Base-by-base conservation (phyloP, 2,329 filamentous ascomycete species). In the Apiospora marii region DNA sequence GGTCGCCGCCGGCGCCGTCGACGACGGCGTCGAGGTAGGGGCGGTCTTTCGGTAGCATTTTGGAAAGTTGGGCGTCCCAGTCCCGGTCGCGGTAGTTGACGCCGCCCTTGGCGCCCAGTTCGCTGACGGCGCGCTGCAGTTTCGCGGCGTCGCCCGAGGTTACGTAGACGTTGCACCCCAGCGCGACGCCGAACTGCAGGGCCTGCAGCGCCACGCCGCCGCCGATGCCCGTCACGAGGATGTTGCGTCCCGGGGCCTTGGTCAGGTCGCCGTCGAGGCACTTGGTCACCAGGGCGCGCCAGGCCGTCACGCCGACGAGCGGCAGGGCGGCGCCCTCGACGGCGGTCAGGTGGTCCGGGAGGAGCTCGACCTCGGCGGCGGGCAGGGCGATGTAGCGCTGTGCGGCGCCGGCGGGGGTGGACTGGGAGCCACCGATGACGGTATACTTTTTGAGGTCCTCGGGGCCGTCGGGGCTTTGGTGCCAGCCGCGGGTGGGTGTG, bases 211-310 rank as follows among this genome's bases (percentile, higher is more conserved):
- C 96, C 0, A 98, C 96, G 61, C 96, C 96, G 48, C 96, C 96
- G 0, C 96, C 96, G 81, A 98, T 97, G 0, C 96, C 96, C 5
- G 96, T 98, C 58, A 98, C 84, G 44, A 98, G 85, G 4, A 98
- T 87, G 79, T 97, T 97, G 74, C 89, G 85, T 2, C 94, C 94
- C 0, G 84, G 82, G 8, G 89, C 88, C 75, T 92, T 90, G 6
- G 87, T 89, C 68, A 88, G 44, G 27, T 46, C 91, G 58, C 58
- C 58, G 30, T 41, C 58, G 34, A 64, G 19, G 58, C 58, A 64
- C 86, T 98, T 98, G 8, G 89, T 92, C 70, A 96, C 89, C 61
- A 97, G 85, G 0, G 95, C 96, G 64, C 96, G 87, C 94, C 94
- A 98, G 8, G 89, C 96, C 1, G 96, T 98, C 73, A 98, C 80